Conservation (phyloP, 768 basidiomycete species). For the Calocybe indica region DNA sequence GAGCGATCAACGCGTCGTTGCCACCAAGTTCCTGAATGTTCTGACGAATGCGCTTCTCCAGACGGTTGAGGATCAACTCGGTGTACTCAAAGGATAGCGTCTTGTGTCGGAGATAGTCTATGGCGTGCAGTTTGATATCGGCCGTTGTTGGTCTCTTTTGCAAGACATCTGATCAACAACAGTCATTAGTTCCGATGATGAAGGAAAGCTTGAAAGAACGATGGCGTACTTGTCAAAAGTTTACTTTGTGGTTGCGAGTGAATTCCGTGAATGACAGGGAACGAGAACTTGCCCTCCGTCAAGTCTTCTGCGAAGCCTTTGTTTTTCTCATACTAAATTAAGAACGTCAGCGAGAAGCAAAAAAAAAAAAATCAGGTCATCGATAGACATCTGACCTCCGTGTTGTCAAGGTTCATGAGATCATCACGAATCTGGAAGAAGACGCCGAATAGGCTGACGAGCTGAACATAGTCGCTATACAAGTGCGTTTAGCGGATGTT, state of each 20-base stretch:
- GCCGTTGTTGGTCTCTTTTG: slow-evolving; percentile 63
- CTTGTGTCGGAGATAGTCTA: slow-evolving; percentile 54
- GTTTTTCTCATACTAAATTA: slow-evolving; percentile 48
- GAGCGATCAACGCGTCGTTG: slow-evolving; percentile 42
- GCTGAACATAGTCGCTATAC: slow-evolving; percentile 76
- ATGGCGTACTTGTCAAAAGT: slow-evolving; percentile 57
- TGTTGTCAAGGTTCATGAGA: slow-evolving; percentile 88
- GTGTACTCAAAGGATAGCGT: slow-evolving; percentile 77
- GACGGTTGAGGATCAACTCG: slow-evolving; percentile 40
- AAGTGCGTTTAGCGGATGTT: background rate
- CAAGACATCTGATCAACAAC: slow-evolving; percentile 48
- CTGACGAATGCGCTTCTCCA: slow-evolving; percentile 47
- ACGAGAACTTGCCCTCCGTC: slow-evolving; percentile 86
- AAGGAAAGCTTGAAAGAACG: background rate
- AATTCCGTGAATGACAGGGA: slow-evolving; percentile 74
- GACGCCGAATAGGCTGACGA: slow-evolving; percentile 88
- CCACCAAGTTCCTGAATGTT: slow-evolving; percentile 64
- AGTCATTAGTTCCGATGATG: background rate
- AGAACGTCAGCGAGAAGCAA: background rate
- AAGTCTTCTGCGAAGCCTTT: slow-evolving; percentile 77
- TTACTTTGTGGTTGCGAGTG: slow-evolving; percentile 55
- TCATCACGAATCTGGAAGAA: slow-evolving; percentile 96
- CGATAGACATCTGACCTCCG: slow-evolving; percentile 44
- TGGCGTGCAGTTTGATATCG: slow-evolving; percentile 57
- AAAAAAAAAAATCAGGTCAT: too few relatives aligned